phyloP scores from a whole-genome alignment of 768 basidiomycete genomes.

The Cytidiella melzeri region DNA sequence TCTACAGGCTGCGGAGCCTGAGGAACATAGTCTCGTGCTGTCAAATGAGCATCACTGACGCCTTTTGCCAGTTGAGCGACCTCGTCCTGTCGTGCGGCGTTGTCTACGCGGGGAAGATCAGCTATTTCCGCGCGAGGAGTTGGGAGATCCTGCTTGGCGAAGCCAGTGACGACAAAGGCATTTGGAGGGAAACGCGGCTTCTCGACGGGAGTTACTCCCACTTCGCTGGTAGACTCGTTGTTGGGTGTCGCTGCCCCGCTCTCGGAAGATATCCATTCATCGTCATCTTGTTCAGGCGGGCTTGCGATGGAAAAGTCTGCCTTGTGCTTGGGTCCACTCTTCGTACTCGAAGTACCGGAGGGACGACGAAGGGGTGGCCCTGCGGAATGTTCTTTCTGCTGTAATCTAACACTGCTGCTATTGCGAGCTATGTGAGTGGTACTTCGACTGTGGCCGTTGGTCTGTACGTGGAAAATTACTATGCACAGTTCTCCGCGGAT shows the following conservation, averaged over 20 bases:
- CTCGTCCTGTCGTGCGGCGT: conserved; percentile 10
- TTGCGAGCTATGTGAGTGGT: conserved; percentile 19
- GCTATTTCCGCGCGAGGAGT: conserved; percentile 26
- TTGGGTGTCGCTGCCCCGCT: conserved; percentile 69
- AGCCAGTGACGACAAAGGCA: conserved; percentile 10
- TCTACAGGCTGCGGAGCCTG: background rate
- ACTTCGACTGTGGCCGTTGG: conserved; percentile 15
- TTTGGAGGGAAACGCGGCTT: conserved; percentile 11
- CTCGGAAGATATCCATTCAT: conserved; percentile 76
- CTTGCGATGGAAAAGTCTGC: conserved; percentile 55
- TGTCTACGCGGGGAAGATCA: conserved; percentile 19
- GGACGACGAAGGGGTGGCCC: conserved; percentile 9
- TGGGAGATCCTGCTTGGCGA: conserved; percentile 17
- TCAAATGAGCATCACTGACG: conserved; percentile 1
- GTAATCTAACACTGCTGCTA: conserved; percentile 21
- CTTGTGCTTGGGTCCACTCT: conserved; percentile 29
- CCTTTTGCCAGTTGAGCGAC: background rate
- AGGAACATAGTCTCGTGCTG: conserved; percentile 15
- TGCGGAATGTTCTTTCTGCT: conserved; percentile 22
- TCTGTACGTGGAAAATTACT: conserved; percentile 12
- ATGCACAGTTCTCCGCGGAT: conserved; percentile 12
- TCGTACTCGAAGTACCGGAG: conserved; percentile 6
- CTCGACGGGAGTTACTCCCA: conserved; percentile 23
- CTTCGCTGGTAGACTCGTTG: conserved; percentile 37
- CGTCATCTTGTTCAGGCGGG: conserved; percentile 45